Evolutionary conservation across 2,329 filamentous ascomycete species (phyloP), one percentile per base, ranked within the genome.

Genomic region (Pseudopithomyces maydicus): DNA sequence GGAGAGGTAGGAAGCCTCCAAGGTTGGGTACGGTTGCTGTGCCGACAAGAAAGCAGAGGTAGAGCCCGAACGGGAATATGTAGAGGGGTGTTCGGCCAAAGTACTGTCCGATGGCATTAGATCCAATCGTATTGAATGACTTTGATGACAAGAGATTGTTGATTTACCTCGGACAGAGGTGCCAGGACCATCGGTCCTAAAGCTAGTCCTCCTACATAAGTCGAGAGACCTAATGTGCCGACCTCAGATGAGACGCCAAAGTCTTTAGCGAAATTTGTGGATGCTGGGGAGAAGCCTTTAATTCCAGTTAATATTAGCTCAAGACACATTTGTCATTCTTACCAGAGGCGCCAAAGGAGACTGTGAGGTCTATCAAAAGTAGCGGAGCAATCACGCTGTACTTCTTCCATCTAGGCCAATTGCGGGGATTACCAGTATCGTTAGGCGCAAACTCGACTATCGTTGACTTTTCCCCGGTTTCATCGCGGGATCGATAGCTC

Each of bases 151-250:
- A 38, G 5, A 5, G 35, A 6, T 15, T 5, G 5, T 38, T 14
- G n/a, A 17, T 11, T 15, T 6, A 38, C 11, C 63, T 75, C 68
- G 3, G 68, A 73, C 0, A 74, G 59, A 10, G 69, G 70, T 2
- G 70, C 71, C 65, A 75, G 56, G 10, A 57, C 72, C 73, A 74
- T 74, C 0, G 72, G 73, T 2, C 73, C 73, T 62, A 78, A 75
- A 0, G 79, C 80, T 4, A 82, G 63, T 0, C 80, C 80, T 12
- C 81, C 68, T 8, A 82, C 74, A 56, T 81, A 82, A 46, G 81
- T 65, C 38, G 76, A 79, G 44, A 82, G 51, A 3, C 80, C 79
- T 3, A 82, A 62, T 0, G 78, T 79, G 2, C 75, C 78, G 17
- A 80, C 66, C 42, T 78, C 75, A 17, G 71, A 62, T 3, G 76